These are phyloP conservation scores for Nigrospora osmanthi DNA, from an alignment of 2,329 filamentous ascomycete species.

Conservation along the genomic window DNA sequence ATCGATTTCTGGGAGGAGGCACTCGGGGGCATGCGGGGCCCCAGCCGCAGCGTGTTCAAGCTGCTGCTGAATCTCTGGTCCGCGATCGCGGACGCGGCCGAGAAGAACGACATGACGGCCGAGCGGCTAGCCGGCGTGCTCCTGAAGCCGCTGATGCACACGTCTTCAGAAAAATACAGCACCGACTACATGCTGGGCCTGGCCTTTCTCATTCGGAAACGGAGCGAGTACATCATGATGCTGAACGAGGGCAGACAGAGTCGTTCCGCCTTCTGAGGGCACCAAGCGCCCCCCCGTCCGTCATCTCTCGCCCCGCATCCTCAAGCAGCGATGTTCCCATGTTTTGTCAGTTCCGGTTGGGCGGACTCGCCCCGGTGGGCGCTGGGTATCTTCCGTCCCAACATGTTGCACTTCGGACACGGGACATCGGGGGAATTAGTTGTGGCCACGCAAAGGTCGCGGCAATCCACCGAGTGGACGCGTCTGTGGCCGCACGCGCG, in stretches of 20 bases:
- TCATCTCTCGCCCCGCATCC: neutral
- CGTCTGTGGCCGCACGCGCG: too few relatives aligned
- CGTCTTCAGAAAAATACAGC: conserved; percentile 20
- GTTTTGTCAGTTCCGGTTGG: too few relatives aligned
- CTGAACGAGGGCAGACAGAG: conserved; percentile 19
- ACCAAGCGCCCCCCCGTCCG: neutral
- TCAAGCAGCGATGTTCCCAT: too few relatives aligned
- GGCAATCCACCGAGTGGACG: too few relatives aligned
- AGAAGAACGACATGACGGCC: conserved; percentile 34
- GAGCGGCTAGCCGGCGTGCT: conserved; percentile 30
- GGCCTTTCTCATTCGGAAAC: conserved; percentile 33
- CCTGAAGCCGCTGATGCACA: conserved; percentile 31
- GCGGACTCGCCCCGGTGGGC: too few relatives aligned
- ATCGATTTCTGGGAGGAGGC: conserved; percentile 41
- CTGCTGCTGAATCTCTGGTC: conserved; percentile 35
- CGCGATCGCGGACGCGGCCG: conserved; percentile 27
- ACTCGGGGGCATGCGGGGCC: conserved; percentile 28
- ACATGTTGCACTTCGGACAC: too few relatives aligned
- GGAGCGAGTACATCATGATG: conserved; percentile 29
- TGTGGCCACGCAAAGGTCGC: too few relatives aligned
- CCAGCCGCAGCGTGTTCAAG: conserved; percentile 29
- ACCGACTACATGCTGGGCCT: conserved; percentile 34
- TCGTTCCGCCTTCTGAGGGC: conserved; percentile 5
- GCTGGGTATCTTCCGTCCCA: too few relatives aligned
- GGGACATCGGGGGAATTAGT: too few relatives aligned